These are phyloP conservation scores for Graphiopsis chlorocephala DNA, from an alignment of 2,329 filamentous ascomycete species.

Conservation along the genomic window DNA sequence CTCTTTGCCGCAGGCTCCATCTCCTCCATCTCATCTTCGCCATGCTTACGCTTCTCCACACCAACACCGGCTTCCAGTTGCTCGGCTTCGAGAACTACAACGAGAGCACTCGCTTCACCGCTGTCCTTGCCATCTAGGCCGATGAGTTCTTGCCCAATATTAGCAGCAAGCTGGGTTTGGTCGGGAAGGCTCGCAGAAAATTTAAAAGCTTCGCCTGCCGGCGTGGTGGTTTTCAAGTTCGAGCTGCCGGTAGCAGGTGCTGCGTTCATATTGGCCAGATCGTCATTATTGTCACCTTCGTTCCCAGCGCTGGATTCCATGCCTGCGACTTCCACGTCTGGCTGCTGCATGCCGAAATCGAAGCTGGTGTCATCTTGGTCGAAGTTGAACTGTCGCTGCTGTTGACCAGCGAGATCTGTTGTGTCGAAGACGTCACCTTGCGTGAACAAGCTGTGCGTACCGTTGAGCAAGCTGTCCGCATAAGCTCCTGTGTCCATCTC, in stretches of 20 bases:
- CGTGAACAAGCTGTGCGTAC: neutral
- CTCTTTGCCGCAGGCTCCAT: neutral
- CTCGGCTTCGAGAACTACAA: neutral
- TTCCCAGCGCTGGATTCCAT: neutral
- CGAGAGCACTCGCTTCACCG: neutral
- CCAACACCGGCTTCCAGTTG: neutral
- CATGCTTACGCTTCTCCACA: conserved; percentile 1
- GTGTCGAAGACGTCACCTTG: neutral
- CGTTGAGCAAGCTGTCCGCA: neutral
- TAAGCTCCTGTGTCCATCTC: neutral
- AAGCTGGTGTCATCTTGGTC: neutral
- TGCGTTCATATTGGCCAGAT: neutral
- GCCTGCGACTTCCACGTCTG: neutral
- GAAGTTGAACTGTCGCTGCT: conserved; percentile 9
- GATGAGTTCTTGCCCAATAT: conserved; percentile 4
- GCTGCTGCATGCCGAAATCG: neutral
- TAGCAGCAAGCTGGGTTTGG: conserved; percentile 15
- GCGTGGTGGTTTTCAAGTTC: neutral
- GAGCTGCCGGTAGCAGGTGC: neutral
- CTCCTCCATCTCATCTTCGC: neutral
- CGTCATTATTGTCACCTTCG: neutral
- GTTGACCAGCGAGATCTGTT: neutral
- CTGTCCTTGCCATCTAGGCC: neutral
- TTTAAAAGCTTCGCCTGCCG: neutral
- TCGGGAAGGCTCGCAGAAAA: neutral